Percentiles rank a stretch among this genome's conserved stretches.
Evolutionary conservation across 1,139 yeast species (phyloP).

Genomic region (Taiozyma onychis): DNA sequence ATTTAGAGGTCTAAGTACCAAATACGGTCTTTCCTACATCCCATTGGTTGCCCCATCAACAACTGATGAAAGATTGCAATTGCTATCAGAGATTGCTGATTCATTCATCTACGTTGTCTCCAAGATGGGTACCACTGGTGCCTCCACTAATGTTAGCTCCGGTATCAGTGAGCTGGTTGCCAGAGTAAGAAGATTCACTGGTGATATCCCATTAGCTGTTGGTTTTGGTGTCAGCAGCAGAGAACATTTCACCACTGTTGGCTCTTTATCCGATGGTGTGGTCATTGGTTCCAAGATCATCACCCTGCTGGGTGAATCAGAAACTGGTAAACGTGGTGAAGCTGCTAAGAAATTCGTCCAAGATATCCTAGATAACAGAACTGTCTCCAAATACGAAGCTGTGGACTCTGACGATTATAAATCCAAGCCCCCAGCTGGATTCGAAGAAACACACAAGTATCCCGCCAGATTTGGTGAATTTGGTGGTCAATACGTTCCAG

Average conservation of each 20-base stretch:
- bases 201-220: conserved; percentile 83
- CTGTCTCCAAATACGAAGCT: conserved; percentile 25
- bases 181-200: conserved; percentile 70
- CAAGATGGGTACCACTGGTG: conserved; percentile 97
- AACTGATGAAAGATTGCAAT: conserved; percentile 76
- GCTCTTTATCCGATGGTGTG: conserved; percentile 82
- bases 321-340: conserved; percentile 53
- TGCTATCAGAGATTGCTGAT: conserved; percentile 82
- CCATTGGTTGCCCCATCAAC: conserved; percentile 97
- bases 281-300: conserved; percentile 91
- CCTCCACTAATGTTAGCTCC: conserved; percentile 55
- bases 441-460: conserved; percentile 53
- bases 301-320: conserved; percentile 58
- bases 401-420: conserved; percentile 15
- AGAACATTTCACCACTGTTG: conserved; percentile 81
- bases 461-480: conserved; percentile 85
- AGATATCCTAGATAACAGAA: conserved; percentile 63
- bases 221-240: conserved; percentile 96
- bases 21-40: conserved; percentile 70
- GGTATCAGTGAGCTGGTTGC: conserved; percentile 65
- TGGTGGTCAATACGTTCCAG: conserved; percentile 99
- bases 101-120: conserved; percentile 94
- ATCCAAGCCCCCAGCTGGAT: conserved; percentile 33
- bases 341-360: conserved; percentile 63
- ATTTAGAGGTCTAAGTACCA: conserved; percentile 68